A percentile compares a stretch with the other conserved stretches of the same genome.
phyloP scores from a whole-genome alignment of 345 rosid species.

The Bruguiera sexangula region DNA sequence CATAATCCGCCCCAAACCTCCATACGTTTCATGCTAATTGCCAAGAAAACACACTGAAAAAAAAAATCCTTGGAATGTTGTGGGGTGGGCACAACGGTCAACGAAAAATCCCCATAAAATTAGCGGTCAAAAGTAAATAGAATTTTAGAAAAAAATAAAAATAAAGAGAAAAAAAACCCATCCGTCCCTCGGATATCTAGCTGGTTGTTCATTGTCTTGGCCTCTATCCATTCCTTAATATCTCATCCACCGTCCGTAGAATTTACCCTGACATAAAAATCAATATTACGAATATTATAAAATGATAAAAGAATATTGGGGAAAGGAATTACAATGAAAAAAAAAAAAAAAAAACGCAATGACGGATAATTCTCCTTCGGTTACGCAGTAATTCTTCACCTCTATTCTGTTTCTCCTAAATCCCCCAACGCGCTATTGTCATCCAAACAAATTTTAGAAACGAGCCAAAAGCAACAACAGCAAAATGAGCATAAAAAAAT shows the following conservation, averaged over 20 bases:
- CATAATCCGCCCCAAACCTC: background rate
- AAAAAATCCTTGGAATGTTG: background rate
- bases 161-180: background rate
- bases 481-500: constrained; percentile 8
- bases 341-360: background rate
- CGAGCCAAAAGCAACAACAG: background rate
- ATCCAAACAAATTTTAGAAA: constrained; percentile 22
- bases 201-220: background rate
- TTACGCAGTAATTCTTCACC: background rate
- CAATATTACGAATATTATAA: background rate
- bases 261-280: background rate
- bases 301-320: background rate
- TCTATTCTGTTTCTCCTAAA: background rate
- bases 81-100: constrained; percentile 14
- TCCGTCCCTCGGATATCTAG: constrained; percentile 7
- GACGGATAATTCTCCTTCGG: constrained; percentile 1
- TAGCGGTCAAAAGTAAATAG: constrained; percentile 10
- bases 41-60: background rate
- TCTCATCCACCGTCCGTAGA: constrained; percentile 1
- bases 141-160: constrained; percentile 12
- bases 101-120: constrained; percentile 4
- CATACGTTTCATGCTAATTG: background rate
- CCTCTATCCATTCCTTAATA: constrained; percentile 5
- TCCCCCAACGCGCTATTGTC: background rate
- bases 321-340: background rate